A percentile compares a stretch with the other conserved stretches of the same genome.
Conservation (phyloP, 2,329 filamentous ascomycete species). For the Pestalotiopsis sp. region DNA sequence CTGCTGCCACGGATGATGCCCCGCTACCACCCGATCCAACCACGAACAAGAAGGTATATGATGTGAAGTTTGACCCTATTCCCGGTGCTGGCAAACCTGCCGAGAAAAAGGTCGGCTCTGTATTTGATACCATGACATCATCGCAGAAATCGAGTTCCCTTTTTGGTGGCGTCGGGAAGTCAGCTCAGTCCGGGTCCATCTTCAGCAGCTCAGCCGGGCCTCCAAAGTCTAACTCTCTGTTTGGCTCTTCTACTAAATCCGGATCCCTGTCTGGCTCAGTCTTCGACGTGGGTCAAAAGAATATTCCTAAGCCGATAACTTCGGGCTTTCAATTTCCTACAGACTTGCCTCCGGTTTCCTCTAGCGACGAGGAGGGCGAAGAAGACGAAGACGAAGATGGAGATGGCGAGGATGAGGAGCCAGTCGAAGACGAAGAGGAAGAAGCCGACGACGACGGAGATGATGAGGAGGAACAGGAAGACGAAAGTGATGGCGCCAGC, state of each 20-base stretch:
- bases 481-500: slow-evolving; percentile 44
- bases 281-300: neutral
- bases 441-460: slow-evolving; percentile 46
- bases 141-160: neutral
- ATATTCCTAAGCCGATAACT: slow-evolving; percentile 3
- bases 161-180: neutral
- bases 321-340: slow-evolving; percentile 32
- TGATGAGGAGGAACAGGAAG: slow-evolving; percentile 48
- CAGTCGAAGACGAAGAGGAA: slow-evolving; percentile 38
- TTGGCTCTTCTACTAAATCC: slow-evolving; percentile 12
- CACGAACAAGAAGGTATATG: slow-evolving; percentile 30
- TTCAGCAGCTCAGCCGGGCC: neutral
- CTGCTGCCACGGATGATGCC: slow-evolving; percentile 31
- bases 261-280: neutral
- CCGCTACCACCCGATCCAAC: slow-evolving; percentile 42
- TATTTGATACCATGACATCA: neutral
- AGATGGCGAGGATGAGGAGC: slow-evolving; percentile 40
- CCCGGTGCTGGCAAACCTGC: slow-evolving; percentile 17
- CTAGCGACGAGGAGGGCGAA: slow-evolving; percentile 42
- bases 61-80: slow-evolving; percentile 26
- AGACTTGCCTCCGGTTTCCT: slow-evolving; percentile 31
- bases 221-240: slow-evolving; percentile 14
- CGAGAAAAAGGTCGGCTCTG: slow-evolving; percentile 16
- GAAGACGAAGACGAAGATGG: slow-evolving; percentile 41
- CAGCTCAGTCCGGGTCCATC: neutral